Percentiles rank a stretch among this genome's conserved stretches.
Conservation (phyloP, 73 alveolate species). For the Breviolum minutum region DNA sequence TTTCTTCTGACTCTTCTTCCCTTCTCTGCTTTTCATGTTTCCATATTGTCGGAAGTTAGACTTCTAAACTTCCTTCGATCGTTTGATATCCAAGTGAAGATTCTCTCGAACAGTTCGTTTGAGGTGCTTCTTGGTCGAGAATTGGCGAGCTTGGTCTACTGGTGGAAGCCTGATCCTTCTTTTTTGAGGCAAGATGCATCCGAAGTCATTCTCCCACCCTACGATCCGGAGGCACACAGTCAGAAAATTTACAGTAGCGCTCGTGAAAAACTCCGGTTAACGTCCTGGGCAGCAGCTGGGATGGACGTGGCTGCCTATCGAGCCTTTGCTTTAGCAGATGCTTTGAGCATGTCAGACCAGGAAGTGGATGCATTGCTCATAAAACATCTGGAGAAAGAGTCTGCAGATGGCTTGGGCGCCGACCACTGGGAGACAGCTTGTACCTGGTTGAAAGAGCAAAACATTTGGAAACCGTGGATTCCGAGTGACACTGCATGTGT, state of each 20-base stretch:
- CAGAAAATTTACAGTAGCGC: not conserved
- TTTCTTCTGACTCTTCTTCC: too few relatives aligned
- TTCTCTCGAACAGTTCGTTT: too few relatives aligned
- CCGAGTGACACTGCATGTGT: slow-evolving; percentile 22
- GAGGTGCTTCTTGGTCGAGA: not conserved
- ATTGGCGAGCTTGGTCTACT: slow-evolving; percentile 3
- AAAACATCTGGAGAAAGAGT: not conserved
- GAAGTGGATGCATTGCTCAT: not conserved
- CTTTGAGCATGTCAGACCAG: not conserved
- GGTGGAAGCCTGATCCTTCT: slow-evolving; percentile 11
- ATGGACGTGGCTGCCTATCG: not conserved
- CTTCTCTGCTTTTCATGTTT: too few relatives aligned
- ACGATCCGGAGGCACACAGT: not conserved
- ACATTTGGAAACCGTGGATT: not conserved
- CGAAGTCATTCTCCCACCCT: not conserved
- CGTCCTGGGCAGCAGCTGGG: not conserved
- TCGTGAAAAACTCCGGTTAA: not conserved
- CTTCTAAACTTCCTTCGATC: too few relatives aligned
- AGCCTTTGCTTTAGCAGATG: not conserved
- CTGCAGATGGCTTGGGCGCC: not conserved
- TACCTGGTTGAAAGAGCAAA: not conserved
- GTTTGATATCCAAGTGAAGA: too few relatives aligned
- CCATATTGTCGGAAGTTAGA: too few relatives aligned
- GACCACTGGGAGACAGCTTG: slow-evolving; percentile 13
- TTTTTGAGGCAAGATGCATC: not conserved